Percentiles rank a stretch among this genome's conserved stretches.
Evolutionary conservation across 495 filamentous ascomycete genomes (phyloP).

Genomic region (Penicillium flavigenum): DNA sequence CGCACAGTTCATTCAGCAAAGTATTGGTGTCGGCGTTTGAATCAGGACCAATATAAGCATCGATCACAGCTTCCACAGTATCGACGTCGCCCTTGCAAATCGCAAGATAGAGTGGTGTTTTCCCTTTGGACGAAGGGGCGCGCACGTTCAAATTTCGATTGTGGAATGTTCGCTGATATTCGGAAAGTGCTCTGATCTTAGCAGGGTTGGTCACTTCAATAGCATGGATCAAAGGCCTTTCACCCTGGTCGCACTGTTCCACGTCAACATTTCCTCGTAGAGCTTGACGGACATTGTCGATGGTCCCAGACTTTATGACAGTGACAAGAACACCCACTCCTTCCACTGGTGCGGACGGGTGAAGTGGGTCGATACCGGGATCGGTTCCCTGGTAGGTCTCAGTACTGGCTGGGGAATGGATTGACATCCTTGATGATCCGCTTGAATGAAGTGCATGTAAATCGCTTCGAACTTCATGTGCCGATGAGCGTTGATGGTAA

Average conservation of each 20-base stretch:
- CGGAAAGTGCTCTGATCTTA: not conserved
- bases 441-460: not conserved
- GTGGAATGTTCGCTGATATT: not conserved
- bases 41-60: not conserved
- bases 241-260: not conserved
- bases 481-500: not conserved
- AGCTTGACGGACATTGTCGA: not conserved
- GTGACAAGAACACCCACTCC: not conserved
- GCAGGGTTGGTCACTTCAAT: not conserved
- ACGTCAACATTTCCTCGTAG: not conserved
- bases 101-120: conserved; percentile 7
- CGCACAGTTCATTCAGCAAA: not conserved
- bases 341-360: not conserved
- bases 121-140: not conserved
- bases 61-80: conserved; percentile 3
- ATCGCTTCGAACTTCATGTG: not conserved
- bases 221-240: conserved; percentile 4
- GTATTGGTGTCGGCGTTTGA: not conserved
- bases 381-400: too few relatives aligned
- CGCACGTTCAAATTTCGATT: conserved; percentile 1
- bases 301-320: not conserved
- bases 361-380: too few relatives aligned
- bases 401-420: too few relatives aligned
- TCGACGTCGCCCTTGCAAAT: not conserved
- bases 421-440: too few relatives aligned